Percentiles rank a stretch among this genome's conserved stretches.
These are phyloP conservation scores for Plantago major DNA, from an alignment of 257 asterid species.

Conservation along the genomic window DNA sequence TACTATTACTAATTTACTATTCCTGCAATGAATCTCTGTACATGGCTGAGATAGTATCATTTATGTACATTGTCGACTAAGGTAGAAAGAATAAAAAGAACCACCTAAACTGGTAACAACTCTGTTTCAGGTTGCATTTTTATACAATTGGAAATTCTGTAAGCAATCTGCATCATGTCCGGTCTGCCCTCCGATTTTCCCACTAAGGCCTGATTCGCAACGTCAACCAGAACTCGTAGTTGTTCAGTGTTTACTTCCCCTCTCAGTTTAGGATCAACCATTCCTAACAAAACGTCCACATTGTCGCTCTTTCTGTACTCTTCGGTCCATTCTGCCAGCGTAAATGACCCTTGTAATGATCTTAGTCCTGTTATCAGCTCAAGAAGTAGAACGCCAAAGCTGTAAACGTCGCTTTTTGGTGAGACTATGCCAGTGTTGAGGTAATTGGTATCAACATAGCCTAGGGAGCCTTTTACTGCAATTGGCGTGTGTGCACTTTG, in stretches of 20 bases:
- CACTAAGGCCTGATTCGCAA: constrained; percentile 53
- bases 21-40: too few relatives aligned
- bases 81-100: background rate
- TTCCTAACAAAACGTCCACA: constrained; percentile 31
- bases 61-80: too few relatives aligned
- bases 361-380: constrained; percentile 70
- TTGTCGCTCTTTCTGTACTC: constrained; percentile 41
- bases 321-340: constrained; percentile 71
- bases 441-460: constrained; percentile 60
- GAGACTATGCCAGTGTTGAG: constrained; percentile 63
- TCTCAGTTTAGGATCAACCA: constrained; percentile 55
- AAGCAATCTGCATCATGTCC: constrained; percentile 54
- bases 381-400: constrained; percentile 62
- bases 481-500: constrained; percentile 51
- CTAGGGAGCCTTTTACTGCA: constrained; percentile 60
- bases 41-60: too few relatives aligned
- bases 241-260: constrained; percentile 41
- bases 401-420: constrained; percentile 66
- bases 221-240: constrained; percentile 35
- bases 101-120: constrained; percentile 35
- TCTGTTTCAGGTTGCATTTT: constrained; percentile 27
- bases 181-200: constrained; percentile 51
- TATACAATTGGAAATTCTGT: constrained; percentile 41
- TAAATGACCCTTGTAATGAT: constrained; percentile 61
- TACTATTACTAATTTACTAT: too few relatives aligned